Percentiles rank a stretch among this genome's conserved stretches.
phyloP scores from a whole-genome alignment of 306 rosid species.

The Vigna unguiculata region DNA sequence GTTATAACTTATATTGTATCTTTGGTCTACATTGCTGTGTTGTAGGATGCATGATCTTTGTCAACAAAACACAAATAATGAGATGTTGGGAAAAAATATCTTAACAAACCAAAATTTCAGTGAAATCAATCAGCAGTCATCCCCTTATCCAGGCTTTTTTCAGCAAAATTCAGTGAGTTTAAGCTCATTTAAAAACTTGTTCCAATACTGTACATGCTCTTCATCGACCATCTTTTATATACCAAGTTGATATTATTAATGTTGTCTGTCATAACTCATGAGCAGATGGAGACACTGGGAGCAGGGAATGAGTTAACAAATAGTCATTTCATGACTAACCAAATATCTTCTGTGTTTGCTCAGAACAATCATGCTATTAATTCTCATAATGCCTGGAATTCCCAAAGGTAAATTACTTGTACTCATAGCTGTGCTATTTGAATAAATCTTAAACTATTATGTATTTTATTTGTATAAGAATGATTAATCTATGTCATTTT shows the following conservation, averaged over 20 bases:
- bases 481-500: too few species aligned
- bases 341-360: neutral
- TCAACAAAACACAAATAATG: neutral
- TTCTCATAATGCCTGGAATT: neutral
- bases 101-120: neutral
- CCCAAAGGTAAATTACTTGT: slow-evolving; percentile 11
- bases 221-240: neutral
- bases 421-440: neutral
- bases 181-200: neutral
- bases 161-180: slow-evolving; percentile 29
- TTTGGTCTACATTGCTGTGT: neutral
- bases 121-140: neutral
- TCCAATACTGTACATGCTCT: too few species aligned
- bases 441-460: too few species aligned
- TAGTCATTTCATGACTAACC: slow-evolving; percentile 7
- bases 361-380: neutral
- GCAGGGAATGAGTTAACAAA: neutral
- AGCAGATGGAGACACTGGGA: slow-evolving; percentile 3
- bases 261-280: slow-evolving; percentile 2
- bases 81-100: neutral
- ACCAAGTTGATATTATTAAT: neutral
- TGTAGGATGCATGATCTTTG: neutral
- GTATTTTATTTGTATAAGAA: too few species aligned
- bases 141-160: neutral
- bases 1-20: neutral